Evolutionary conservation across 306 rosid genomes (phyloP).

Genomic region (Cucumis melo): DNA sequence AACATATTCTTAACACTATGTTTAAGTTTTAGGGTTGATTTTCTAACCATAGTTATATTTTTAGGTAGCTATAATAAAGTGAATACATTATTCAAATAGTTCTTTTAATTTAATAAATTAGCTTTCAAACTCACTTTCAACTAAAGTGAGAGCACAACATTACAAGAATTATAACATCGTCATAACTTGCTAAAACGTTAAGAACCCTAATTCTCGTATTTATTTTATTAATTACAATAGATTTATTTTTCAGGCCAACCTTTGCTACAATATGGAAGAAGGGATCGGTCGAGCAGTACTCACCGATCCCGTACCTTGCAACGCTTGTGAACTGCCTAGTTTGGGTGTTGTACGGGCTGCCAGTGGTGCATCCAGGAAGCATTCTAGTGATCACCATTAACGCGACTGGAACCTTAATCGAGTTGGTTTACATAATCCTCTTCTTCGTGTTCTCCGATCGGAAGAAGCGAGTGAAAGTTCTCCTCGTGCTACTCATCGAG

Average conservation of each 20-base stretch:
- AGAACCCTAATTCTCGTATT: not conserved
- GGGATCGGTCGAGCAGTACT: constrained; percentile 66
- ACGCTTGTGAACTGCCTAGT: constrained; percentile 67
- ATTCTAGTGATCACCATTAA: constrained; percentile 58
- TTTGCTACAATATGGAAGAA: constrained; percentile 58
- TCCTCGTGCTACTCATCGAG: constrained; percentile 25
- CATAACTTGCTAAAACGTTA: not conserved
- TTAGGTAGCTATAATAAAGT: no score
- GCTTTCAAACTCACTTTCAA: no score
- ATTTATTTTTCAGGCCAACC: constrained; percentile 40
- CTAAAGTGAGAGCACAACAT: no score
- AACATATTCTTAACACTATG: no score
- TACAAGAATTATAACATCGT: not conserved
- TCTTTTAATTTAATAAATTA: no score
- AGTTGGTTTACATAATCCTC: constrained; percentile 36
- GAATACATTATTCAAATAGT: no score
- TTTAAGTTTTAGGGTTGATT: no score
- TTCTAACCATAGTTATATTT: no score
- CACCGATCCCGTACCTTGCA: constrained; percentile 69
- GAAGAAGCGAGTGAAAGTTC: constrained; percentile 39
- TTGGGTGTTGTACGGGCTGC: constrained; percentile 76
- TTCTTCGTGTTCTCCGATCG: constrained; percentile 50
- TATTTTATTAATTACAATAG: not conserved
- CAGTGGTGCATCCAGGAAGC: constrained; percentile 59
- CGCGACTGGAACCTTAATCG: constrained; percentile 38